phyloP scores from a whole-genome alignment of 176 grass and related monocot genomes.

The Saccharum officinarum region DNA sequence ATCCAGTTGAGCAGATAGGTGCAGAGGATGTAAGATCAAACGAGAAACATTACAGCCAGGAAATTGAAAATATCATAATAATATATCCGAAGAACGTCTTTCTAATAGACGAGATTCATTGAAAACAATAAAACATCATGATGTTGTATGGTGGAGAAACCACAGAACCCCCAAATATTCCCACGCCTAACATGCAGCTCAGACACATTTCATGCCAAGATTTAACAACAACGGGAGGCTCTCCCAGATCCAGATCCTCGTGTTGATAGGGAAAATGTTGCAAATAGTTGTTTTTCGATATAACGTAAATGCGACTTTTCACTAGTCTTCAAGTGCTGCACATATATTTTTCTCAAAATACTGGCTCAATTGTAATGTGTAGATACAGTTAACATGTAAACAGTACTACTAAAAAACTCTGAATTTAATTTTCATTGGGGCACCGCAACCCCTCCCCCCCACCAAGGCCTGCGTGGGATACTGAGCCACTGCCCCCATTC shows the following conservation, averaged over 20 bases:
- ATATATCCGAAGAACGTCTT: not conserved
- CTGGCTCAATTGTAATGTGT: not conserved
- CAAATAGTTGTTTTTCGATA: not conserved
- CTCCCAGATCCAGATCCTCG: not conserved
- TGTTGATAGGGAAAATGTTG: not conserved
- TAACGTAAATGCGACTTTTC: not conserved
- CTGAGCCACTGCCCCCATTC: not conserved
- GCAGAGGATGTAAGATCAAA: not conserved
- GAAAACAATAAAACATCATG: not conserved
- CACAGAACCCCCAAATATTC: not conserved
- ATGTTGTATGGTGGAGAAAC: not conserved
- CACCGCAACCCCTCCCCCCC: not conserved
- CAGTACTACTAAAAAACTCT: not conserved
- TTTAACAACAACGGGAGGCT: not conserved
- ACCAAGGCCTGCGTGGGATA: not conserved
- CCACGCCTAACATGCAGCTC: not conserved
- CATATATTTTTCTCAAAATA: not conserved
- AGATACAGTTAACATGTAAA: not conserved
- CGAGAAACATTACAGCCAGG: not conserved
- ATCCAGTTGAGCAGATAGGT: not conserved
- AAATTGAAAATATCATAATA: constrained; percentile 1
- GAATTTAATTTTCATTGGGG: not conserved
- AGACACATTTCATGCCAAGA: not conserved
- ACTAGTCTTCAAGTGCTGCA: too few relatives aligned
- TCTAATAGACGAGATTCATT: not conserved